phyloP scores from a whole-genome alignment of 148 eudicot species.

The Fagopyrum homotropicum region DNA sequence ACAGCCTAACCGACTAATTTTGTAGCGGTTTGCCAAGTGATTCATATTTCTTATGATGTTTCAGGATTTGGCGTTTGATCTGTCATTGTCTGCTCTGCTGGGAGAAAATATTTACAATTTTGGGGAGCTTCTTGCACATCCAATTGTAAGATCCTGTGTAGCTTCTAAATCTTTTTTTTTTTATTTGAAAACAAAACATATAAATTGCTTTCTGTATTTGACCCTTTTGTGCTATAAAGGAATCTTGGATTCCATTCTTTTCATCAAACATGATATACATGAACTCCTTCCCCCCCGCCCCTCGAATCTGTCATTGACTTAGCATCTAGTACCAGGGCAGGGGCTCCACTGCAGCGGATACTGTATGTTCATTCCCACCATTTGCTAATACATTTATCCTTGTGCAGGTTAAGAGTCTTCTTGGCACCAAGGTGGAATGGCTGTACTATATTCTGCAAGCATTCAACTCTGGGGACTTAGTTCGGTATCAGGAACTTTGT shows the following conservation, averaged over 20 bases:
- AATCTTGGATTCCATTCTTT: not conserved
- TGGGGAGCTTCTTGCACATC: slow-evolving; percentile 97
- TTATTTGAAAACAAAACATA: not conserved
- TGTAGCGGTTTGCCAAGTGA: not conserved
- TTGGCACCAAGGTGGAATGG: slow-evolving; percentile 97
- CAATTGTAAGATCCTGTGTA: slow-evolving; percentile 56
- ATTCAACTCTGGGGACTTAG: slow-evolving; percentile 80
- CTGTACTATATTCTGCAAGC: slow-evolving; percentile 89
- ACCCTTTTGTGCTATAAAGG: not conserved
- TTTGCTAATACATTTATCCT: not conserved
- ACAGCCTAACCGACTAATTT: too few relatives aligned
- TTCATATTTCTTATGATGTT: not conserved
- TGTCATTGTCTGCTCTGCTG: slow-evolving; percentile 79
- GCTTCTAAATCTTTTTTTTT: not conserved
- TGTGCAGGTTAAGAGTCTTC: slow-evolving; percentile 68
- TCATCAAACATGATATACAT: not conserved
- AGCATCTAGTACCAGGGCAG: too few relatives aligned
- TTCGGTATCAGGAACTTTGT: slow-evolving; percentile 89
- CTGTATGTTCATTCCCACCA: not conserved
- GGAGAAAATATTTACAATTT: slow-evolving; percentile 99
- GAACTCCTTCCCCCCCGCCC: not conserved
- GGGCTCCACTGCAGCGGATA: not conserved
- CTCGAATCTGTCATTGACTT: not conserved
- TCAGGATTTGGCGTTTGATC: slow-evolving; percentile 93
- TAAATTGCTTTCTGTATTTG: not conserved